These are phyloP conservation scores for Eremothecium cymbalariae DNA, from an alignment of 1,139 yeast species.

Conservation along the genomic window DNA sequence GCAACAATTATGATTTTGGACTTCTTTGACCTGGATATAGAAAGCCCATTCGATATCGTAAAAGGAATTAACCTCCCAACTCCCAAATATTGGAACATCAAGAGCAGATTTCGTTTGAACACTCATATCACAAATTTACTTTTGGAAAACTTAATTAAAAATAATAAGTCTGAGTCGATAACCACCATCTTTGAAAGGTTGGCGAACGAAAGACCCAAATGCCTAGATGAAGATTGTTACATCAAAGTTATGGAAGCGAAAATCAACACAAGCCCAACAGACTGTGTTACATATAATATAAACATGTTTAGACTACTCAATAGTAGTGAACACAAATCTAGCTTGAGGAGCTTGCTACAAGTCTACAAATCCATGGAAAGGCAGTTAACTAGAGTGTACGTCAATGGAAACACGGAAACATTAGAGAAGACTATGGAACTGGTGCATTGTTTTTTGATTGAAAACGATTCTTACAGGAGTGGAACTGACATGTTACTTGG, in stretches of 20 bases:
- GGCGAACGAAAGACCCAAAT: no score
- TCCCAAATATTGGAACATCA: slow-evolving; percentile 17
- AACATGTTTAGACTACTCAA: slow-evolving; percentile 16
- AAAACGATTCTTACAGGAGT: slow-evolving; percentile 1
- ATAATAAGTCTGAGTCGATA: slow-evolving; percentile 12
- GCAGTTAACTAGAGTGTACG: slow-evolving; percentile 17
- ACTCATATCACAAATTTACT: slow-evolving; percentile 19
- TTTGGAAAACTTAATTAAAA: slow-evolving; percentile 16
- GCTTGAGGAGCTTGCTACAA: slow-evolving; percentile 15
- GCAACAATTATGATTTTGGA: slow-evolving; percentile 14
- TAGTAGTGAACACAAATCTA: slow-evolving; percentile 10
- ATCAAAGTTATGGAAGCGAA: slow-evolving; percentile 16
- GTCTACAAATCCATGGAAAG: slow-evolving; percentile 22
- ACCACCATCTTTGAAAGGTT: no score
- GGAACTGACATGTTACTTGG: slow-evolving; percentile 2
- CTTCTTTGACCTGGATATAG: slow-evolving; percentile 15
- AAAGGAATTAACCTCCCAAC: slow-evolving; percentile 13
- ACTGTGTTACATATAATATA: slow-evolving; percentile 17
- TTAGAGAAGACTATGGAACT: slow-evolving; percentile 10
- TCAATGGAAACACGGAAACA: slow-evolving; percentile 10
- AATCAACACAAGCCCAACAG: slow-evolving; percentile 15
- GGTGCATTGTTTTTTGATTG: slow-evolving; percentile 15
- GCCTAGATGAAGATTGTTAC: no score
- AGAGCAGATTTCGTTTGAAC: slow-evolving; percentile 13
- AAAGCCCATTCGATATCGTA: slow-evolving; percentile 4